Evolutionary conservation across 2,329 filamentous ascomycete species (phyloP).

Genomic region (Diaporthe eres): DNA sequence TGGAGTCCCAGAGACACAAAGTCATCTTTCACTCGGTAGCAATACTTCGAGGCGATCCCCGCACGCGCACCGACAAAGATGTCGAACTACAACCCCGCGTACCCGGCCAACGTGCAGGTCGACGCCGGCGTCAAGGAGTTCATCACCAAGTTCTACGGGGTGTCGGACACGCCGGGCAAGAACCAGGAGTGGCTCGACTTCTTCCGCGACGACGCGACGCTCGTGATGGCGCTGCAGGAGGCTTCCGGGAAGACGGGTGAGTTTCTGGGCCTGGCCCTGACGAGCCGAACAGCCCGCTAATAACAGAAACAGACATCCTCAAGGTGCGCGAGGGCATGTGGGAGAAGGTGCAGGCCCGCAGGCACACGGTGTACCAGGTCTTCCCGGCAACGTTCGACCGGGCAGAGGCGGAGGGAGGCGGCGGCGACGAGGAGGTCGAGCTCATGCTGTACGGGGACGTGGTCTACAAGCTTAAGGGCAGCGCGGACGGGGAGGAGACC

Average conservation of each 20-base stretch:
- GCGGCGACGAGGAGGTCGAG: slow-evolving; percentile 48
- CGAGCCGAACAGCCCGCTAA: neutral
- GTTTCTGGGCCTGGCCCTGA: neutral
- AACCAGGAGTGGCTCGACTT: slow-evolving; percentile 60
- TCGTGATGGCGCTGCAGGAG: slow-evolving; percentile 58
- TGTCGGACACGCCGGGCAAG: slow-evolving; percentile 58
- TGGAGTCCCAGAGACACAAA: neutral
- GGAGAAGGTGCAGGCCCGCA: slow-evolving; percentile 56
- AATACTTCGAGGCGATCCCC: neutral
- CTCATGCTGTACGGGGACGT: slow-evolving; percentile 52
- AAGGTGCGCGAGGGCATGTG: slow-evolving; percentile 60
- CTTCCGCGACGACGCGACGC: slow-evolving; percentile 58
- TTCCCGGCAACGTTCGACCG: slow-evolving; percentile 57
- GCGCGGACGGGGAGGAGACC: slow-evolving; percentile 40
- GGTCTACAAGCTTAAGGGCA: slow-evolving; percentile 43
- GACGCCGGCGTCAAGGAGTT: slow-evolving; percentile 51
- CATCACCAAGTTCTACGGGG: slow-evolving; percentile 59
- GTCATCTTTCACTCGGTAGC: neutral
- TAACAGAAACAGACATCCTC: slow-evolving; percentile 54
- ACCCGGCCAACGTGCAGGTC: slow-evolving; percentile 46
- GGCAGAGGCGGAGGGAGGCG: slow-evolving; percentile 13
- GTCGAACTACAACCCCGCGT: slow-evolving; percentile 47
- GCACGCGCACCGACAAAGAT: slow-evolving; percentile 6
- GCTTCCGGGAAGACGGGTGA: slow-evolving; percentile 50
- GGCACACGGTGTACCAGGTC: slow-evolving; percentile 58